phyloP scores from a whole-genome alignment of 257 asterid genomes.

The Vinca minor region DNA sequence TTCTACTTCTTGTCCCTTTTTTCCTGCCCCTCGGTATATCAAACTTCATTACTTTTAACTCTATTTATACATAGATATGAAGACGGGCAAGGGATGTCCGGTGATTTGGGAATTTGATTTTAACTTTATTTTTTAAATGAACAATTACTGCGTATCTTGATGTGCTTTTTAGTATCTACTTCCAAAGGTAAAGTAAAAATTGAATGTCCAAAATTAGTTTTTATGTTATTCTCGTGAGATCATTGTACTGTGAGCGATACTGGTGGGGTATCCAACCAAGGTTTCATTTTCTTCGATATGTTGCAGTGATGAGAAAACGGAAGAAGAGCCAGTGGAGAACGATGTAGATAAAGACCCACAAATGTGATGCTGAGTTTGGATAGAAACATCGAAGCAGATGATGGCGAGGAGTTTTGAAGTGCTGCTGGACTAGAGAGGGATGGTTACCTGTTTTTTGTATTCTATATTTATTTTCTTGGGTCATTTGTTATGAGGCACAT shows the following conservation, averaged over 20 bases:
- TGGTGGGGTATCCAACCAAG: not conserved
- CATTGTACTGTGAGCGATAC: not conserved
- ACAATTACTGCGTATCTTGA: too few relatives aligned
- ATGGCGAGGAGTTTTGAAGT: constrained; percentile 9
- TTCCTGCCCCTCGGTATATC: not conserved
- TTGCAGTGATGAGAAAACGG: constrained; percentile 25
- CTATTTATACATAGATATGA: not conserved
- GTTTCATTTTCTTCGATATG: not conserved
- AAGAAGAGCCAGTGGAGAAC: constrained; percentile 21
- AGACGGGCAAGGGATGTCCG: not conserved
- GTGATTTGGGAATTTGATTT: not conserved
- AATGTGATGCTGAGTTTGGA: constrained; percentile 9
- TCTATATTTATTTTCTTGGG: not conserved
- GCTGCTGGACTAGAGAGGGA: constrained; percentile 3
- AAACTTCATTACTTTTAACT: not conserved
- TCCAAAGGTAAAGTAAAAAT: not conserved
- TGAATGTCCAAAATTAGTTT: not conserved
- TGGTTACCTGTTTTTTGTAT: not conserved
- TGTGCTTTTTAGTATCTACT: not conserved
- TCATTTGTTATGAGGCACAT: constrained; percentile 9
- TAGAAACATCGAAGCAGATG: not conserved
- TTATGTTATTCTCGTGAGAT: not conserved
- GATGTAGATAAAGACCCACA: constrained; percentile 16
- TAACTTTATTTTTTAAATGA: not conserved
- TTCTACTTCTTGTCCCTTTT: not conserved